A percentile compares a stretch with the other conserved stretches of the same genome.
phyloP scores from a whole-genome alignment of 257 asterid species.

The Solanum ossicruentum region DNA sequence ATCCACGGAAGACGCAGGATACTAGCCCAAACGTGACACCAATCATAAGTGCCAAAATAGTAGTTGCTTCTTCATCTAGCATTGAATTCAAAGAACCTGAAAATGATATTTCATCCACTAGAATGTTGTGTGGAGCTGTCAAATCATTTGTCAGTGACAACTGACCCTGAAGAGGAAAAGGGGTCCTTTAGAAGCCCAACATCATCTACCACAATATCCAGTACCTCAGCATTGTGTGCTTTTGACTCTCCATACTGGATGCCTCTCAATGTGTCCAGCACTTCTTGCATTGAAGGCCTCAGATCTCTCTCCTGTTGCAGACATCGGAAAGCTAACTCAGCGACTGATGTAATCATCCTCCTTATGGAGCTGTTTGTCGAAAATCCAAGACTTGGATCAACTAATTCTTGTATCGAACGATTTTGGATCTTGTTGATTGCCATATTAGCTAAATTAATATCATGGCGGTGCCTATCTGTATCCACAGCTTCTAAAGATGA shows the following conservation, averaged over 20 bases:
- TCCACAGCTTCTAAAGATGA: conserved; percentile 85
- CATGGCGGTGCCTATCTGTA: conserved; percentile 53
- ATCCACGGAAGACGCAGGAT: background rate
- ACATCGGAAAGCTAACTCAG: conserved; percentile 74
- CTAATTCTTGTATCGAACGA: conserved; percentile 43
- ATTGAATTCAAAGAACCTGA: background rate
- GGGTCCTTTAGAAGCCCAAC: conserved; percentile 19
- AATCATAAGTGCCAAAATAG: background rate
- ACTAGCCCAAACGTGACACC: background rate
- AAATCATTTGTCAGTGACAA: conserved; percentile 13
- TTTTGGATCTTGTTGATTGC: conserved; percentile 71
- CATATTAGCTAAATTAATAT: conserved; percentile 75
- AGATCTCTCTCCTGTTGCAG: conserved; percentile 64
- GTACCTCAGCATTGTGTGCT: conserved; percentile 36
- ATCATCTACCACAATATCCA: conserved; percentile 45
- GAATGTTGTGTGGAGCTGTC: conserved; percentile 36
- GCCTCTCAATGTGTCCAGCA: conserved; percentile 32
- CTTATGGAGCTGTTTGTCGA: conserved; percentile 32
- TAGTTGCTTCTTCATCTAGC: background rate
- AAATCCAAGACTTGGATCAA: conserved; percentile 51
- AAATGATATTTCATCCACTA: conserved; percentile 17
- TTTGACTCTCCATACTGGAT: conserved; percentile 44
- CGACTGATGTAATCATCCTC: conserved; percentile 50
- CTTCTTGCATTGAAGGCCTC: conserved; percentile 89
- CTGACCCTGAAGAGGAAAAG: conserved; percentile 42